phyloP scores from a whole-genome alignment of 768 basidiomycete species.

The Suillus subluteus region DNA sequence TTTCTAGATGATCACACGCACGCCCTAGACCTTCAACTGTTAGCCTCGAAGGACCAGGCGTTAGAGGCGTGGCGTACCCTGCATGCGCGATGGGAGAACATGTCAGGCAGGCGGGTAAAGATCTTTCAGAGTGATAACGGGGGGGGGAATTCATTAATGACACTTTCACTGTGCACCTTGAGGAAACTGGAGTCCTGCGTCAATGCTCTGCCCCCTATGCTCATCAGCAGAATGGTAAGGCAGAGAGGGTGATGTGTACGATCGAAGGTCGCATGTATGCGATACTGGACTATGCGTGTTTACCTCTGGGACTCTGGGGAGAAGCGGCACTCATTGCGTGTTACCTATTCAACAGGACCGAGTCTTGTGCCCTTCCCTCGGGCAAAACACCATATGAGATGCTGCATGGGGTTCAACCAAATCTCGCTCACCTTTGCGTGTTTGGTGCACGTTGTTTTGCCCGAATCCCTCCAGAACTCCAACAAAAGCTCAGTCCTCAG shows the following conservation, averaged over 20 bases:
- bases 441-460: no score
- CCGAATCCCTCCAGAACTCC: no score
- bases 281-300: neutral
- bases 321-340: neutral
- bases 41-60: neutral
- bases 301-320: neutral
- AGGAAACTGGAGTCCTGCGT: neutral
- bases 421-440: no score
- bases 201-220: neutral
- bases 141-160: neutral
- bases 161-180: rapidly evolving
- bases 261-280: neutral
- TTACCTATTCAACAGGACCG: neutral
- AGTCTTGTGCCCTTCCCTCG: rapidly evolving
- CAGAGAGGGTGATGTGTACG: neutral
- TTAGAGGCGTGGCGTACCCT: neutral
- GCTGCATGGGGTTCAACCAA: neutral
- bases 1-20: slow-evolving; percentile 17
- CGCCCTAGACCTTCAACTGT: slow-evolving; percentile 16
- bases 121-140: neutral
- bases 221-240: neutral
- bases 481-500: no score
- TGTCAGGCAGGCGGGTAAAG: neutral
- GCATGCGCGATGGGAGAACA: neutral
- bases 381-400: neutral